Conservation (phyloP, 75 land plant species). For the Ceratopteris richardii region DNA sequence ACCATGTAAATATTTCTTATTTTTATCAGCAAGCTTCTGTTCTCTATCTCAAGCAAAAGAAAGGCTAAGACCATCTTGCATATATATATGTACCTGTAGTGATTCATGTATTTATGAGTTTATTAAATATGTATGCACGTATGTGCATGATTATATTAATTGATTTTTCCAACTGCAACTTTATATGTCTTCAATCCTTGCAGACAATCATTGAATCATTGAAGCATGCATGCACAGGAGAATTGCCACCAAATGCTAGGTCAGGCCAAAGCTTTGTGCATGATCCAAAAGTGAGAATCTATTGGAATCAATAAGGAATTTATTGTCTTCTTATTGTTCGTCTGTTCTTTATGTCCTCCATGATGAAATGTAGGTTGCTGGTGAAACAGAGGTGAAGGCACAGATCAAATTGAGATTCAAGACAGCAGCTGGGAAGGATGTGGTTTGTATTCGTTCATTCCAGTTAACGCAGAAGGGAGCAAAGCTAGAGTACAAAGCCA, state of each 20-base stretch:
- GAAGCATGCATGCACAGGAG: conserved; percentile 94
- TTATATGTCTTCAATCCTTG: neutral
- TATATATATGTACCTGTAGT: too few species aligned
- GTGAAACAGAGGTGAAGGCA: conserved; percentile 95
- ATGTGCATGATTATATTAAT: too few species aligned
- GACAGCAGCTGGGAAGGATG: conserved; percentile 95
- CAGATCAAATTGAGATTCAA: conserved; percentile 93
- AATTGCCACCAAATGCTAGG: conserved; percentile 91
- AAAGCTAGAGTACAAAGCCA: conserved; percentile 96
- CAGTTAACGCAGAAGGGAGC: conserved; percentile 96
- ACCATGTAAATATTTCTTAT: too few species aligned
- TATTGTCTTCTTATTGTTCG: neutral
- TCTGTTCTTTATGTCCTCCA: neutral
- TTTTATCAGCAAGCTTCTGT: too few species aligned
- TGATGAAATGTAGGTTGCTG: conserved; percentile 54
- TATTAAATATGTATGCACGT: too few species aligned
- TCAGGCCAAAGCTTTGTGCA: conserved; percentile 98
- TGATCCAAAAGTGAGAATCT: conserved; percentile 73
- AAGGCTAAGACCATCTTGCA: too few species aligned
- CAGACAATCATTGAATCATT: conserved; percentile 92
- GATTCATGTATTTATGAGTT: too few species aligned
- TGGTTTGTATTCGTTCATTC: conserved; percentile 94
- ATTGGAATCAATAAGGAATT: neutral
- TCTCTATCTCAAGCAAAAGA: too few species aligned
- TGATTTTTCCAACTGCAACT: too few species aligned